Evolutionary conservation across 306 rosid genomes (phyloP).

Genomic region (Cicer bijugum): DNA sequence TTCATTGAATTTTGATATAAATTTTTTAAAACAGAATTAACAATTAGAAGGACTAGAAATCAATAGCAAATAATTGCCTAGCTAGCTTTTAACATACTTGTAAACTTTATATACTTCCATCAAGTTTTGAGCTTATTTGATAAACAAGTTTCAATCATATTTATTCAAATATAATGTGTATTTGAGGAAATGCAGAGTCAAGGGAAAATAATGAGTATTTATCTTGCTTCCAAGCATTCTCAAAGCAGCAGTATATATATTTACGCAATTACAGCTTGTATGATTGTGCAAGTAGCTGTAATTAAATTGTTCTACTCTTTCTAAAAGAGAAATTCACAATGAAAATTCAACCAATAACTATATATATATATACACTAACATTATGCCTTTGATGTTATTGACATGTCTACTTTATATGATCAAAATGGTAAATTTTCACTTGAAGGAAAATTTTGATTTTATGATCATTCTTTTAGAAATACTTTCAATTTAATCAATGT

Average conservation of each 20-base stretch:
- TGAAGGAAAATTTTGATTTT: constrained; percentile 9
- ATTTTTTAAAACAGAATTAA: too few relatives aligned
- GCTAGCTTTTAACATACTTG: constrained; percentile 1
- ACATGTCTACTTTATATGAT: constrained; percentile 19
- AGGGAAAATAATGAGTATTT: constrained; percentile 5
- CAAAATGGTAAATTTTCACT: constrained; percentile 15
- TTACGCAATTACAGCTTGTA: constrained; percentile 47
- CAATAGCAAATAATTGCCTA: background rate
- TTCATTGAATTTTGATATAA: too few relatives aligned
- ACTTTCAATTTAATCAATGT: too few relatives aligned
- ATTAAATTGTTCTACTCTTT: constrained; percentile 35
- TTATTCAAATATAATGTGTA: background rate
- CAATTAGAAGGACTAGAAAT: background rate
- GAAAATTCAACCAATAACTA: background rate
- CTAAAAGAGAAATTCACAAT: constrained; percentile 19
- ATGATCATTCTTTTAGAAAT: background rate
- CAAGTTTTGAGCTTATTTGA: constrained; percentile 11
- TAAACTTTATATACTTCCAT: background rate
- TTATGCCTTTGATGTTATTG: constrained; percentile 37
- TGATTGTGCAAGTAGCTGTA: constrained; percentile 19
- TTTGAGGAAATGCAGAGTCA: background rate
- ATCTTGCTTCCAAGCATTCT: constrained; percentile 51
- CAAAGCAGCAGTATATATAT: constrained; percentile 46
- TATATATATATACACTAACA: background rate
- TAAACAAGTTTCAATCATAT: constrained; percentile 17